Percentiles rank a stretch among this genome's conserved stretches.
These are phyloP conservation scores for Arctium minus DNA, from an alignment of 129 eudicot genomes.

Conservation along the genomic window DNA sequence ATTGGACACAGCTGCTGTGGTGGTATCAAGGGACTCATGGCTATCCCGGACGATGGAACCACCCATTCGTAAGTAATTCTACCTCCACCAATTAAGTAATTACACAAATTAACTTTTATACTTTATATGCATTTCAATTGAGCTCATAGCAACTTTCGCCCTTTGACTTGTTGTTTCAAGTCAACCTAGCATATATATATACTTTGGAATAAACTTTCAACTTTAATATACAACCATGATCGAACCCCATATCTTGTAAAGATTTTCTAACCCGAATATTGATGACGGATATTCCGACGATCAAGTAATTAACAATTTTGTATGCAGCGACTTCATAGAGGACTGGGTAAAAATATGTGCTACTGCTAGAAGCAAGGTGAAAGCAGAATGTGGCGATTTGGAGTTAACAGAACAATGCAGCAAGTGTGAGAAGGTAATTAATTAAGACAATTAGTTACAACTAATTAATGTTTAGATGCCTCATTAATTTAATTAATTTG, in stretches of 20 bases:
- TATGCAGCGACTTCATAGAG: slow-evolving; percentile 64
- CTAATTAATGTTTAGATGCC: too few species aligned
- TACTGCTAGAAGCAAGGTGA: slow-evolving; percentile 61
- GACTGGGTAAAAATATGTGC: slow-evolving; percentile 79
- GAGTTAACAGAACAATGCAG: slow-evolving; percentile 50
- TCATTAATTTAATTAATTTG: neutral
- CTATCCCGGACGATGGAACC: slow-evolving; percentile 74
- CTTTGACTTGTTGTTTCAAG: neutral
- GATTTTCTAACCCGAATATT: neutral
- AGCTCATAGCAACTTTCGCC: too few species aligned
- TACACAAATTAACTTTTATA: too few species aligned
- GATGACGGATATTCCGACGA: neutral
- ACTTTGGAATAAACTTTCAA: too few species aligned
- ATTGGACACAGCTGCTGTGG: slow-evolving; percentile 96
- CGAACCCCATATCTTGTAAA: neutral
- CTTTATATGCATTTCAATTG: too few species aligned
- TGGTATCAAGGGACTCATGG: slow-evolving; percentile 96
- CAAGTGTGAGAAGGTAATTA: slow-evolving; percentile 56
- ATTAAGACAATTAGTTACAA: too few species aligned
- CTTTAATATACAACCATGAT: neutral
- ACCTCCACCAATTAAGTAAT: neutral
- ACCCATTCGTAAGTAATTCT: slow-evolving; percentile 45
- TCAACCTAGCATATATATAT: neutral
- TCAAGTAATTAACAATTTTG: too few species aligned
- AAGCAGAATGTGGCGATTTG: slow-evolving; percentile 29